phyloP scores from a whole-genome alignment of 257 asterid species.

The Solanum pinnatisectum region DNA sequence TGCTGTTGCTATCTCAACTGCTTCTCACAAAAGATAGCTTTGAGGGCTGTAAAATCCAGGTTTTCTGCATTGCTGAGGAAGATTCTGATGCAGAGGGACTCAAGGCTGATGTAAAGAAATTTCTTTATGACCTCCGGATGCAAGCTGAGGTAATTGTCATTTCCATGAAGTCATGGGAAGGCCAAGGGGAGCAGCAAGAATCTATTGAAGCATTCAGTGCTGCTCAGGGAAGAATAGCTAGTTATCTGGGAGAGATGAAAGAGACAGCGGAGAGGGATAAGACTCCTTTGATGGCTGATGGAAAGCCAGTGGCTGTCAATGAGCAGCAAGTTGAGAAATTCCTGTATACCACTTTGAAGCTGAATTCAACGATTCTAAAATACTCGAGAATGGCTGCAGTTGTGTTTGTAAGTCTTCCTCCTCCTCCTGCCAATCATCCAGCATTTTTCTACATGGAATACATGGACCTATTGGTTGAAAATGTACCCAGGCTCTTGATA shows the following conservation, averaged over 20 bases:
- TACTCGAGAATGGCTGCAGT: conserved; percentile 98
- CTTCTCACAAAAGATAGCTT: conserved; percentile 89
- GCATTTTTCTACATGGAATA: conserved; percentile 93
- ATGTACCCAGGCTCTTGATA: conserved; percentile 90
- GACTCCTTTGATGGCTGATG: conserved; percentile 58
- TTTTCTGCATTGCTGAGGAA: conserved; percentile 95
- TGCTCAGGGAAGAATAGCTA: conserved; percentile 58
- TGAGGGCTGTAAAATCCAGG: conserved; percentile 97
- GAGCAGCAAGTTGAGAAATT: conserved; percentile 91
- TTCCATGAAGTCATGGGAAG: conserved; percentile 96
- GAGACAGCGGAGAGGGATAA: conserved; percentile 49
- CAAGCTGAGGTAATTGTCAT: conserved; percentile 94
- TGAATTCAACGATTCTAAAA: conserved; percentile 69
- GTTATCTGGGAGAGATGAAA: conserved; percentile 50
- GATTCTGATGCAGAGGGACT: conserved; percentile 94
- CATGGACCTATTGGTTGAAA: conserved; percentile 91
- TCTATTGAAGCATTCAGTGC: conserved; percentile 68
- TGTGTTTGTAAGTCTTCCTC: conserved; percentile 93
- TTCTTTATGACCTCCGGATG: conserved; percentile 94
- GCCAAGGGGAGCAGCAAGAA: conserved; percentile 49
- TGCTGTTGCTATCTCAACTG: conserved; percentile 95
- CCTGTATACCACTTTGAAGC: conserved; percentile 65
- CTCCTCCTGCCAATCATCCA: conserved; percentile 90
- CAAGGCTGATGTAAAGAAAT: conserved; percentile 81
- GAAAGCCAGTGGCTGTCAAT: conserved; percentile 59